These are phyloP conservation scores for Urochloa ruziziensis DNA, from an alignment of 176 grass and related monocot genomes.

Conservation along the genomic window DNA sequence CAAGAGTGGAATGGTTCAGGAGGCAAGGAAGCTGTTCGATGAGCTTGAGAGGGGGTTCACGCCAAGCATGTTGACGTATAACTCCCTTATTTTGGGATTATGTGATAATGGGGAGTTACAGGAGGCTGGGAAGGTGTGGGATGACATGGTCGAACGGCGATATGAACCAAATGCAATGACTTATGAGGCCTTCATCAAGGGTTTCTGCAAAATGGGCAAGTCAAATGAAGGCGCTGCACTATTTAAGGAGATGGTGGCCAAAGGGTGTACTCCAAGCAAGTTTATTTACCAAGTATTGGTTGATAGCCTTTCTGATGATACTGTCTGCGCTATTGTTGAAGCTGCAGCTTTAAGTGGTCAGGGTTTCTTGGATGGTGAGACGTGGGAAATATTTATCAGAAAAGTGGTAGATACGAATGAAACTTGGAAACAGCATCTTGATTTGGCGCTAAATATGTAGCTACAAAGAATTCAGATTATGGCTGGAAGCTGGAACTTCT, in stretches of 20 bases:
- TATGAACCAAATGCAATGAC: conserved; percentile 62
- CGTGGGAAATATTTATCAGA: conserved; percentile 59
- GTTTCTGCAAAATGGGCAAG: conserved; percentile 68
- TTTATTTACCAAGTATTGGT: conserved; percentile 38
- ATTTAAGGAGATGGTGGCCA: conserved; percentile 64
- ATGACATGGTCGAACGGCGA: conserved; percentile 67
- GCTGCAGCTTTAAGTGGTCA: conserved; percentile 10
- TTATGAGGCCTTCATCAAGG: conserved; percentile 72
- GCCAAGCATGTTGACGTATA: conserved; percentile 64
- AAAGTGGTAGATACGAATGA: conserved; percentile 36
- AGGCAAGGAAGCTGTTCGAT: conserved; percentile 66
- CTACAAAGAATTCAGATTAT: neutral
- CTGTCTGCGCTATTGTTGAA: conserved; percentile 39
- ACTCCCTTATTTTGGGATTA: conserved; percentile 64
- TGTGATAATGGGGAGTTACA: conserved; percentile 72
- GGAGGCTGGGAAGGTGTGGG: conserved; percentile 64
- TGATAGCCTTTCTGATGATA: conserved; percentile 40
- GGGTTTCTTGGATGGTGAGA: conserved; percentile 34
- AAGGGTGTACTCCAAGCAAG: conserved; percentile 51
- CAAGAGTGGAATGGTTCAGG: conserved; percentile 58
- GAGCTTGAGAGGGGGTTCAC: conserved; percentile 52
- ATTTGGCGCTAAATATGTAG: conserved; percentile 28
- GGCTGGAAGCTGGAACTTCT: neutral
- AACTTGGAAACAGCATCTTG: conserved; percentile 26
- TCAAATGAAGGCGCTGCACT: conserved; percentile 43